Evolutionary conservation across 331 rosid species (phyloP).

Genomic region (Malus hybrid): DNA sequence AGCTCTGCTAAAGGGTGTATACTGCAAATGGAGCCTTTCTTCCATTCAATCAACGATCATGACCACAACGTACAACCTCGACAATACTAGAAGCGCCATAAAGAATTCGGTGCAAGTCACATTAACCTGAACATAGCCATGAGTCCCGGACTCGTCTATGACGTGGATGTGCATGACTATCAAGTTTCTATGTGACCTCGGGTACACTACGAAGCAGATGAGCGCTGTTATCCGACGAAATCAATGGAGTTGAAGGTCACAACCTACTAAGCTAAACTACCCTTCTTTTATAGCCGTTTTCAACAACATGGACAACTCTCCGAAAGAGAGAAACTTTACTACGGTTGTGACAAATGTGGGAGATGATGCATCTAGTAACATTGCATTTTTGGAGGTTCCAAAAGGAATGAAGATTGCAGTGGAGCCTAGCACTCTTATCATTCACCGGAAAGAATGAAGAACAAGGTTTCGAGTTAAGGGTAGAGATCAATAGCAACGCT

Average conservation of each 20-base stretch:
- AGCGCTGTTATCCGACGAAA: not conserved
- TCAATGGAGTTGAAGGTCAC: not conserved
- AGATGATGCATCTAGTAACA: not conserved
- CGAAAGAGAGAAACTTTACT: not conserved
- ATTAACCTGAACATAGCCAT: conserved; percentile 9
- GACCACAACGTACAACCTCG: not conserved
- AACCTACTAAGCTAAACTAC: conserved; percentile 3
- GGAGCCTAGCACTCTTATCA: not conserved
- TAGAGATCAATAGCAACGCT: not conserved
- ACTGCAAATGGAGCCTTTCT: conserved; percentile 5
- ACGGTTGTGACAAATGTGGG: conserved; percentile 18
- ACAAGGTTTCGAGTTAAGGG: not conserved
- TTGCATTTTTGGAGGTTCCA: not conserved
- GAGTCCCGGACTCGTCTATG: conserved; percentile 11
- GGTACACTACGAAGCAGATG: not conserved
- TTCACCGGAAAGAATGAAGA: conserved; percentile 2
- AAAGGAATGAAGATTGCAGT: not conserved
- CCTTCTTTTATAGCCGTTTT: conserved; percentile 7
- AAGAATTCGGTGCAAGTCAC: conserved; percentile 5
- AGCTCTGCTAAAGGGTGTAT: not conserved
- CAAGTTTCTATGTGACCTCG: conserved; percentile 3
- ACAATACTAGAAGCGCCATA: not conserved
- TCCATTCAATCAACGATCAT: conserved; percentile 6
- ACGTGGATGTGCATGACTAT: not conserved
- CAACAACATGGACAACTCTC: not conserved